Base-by-base conservation (phyloP, 192 early-diverging fungal genomes). In the Coemansia guatemalensis region DNA sequence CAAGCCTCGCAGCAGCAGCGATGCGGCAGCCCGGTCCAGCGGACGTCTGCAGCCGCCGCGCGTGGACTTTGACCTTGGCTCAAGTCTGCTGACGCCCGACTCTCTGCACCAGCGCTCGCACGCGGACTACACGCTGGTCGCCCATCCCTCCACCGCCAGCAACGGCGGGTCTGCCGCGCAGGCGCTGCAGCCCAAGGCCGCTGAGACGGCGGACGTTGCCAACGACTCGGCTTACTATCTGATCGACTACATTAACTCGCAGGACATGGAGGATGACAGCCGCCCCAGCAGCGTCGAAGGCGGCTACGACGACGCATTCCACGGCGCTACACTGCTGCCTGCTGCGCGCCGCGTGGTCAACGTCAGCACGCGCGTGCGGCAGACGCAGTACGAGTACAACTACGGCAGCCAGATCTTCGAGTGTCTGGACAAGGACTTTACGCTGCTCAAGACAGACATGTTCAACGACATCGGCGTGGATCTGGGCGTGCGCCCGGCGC, bases 331-430 rank as follows among this genome's bases (percentile, higher is more conserved):
- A 18, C 21, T 59, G 58, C 50, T 12, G 23, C 71, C 58, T 0
- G 65, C 69, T 2, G 76, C 76, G 21, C 70, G 76, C 11, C 76
- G 71, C 9, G 41, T 78, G 14, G 62, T 78, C 23, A 78, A 78
- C 56, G 64, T 58, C 53, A 78, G 71, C 56, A 78, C 76, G 18
- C 66, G 66, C 30, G 33, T 56, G 63, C 66, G 76, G 51, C 76
- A 78, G 70, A 78, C 76, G 27, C 76, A 69, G 67, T 78, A 78
- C 53, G 76, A 78, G 29, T 78, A 78, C 67, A 78, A 69, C 26
- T 78, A 69, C 62, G 76, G 76, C 27, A 78, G 76, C 63, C 76
- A 78, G 63, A 78, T 78, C 32, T 78, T 78, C 48, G 76, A 78
- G 56, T 69, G 70, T 48, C 51, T 69, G 33, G 76, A 78, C 64